Base-by-base conservation (phyloP, 441 rosid genomes). In the Erodium trifolium region DNA sequence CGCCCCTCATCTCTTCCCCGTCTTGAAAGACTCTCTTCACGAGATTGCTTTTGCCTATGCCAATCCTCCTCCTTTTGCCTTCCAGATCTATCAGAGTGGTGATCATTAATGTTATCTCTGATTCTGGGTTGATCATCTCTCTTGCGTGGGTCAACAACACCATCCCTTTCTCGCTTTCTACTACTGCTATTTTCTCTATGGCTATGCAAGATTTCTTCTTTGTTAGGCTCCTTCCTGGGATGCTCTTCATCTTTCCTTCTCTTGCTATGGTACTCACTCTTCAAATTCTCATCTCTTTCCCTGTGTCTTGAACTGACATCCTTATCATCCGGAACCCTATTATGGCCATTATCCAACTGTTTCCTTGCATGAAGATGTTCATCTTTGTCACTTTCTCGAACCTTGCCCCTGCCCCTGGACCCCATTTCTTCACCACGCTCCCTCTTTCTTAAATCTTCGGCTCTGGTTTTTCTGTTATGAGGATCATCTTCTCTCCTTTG, bases 11-110 rank as follows among this genome's bases (percentile, higher is more conserved):
- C 97, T 82, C 90, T 90, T 71, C 87, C 96, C 70, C 85, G 82
- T 60, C 82, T 88, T 65, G 82, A 70, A 63, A 80, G 75, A 80
- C 71, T 73, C 71, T 87, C 93, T 43, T 89, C 99, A 59, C 78
- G 87, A 67, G 78, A 63, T 70, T 75, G 81, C 78, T 86, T 88
- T 75, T 70, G 67, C 79, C 84, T 87, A 72, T 83, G 85, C 74
- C 80, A 74, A 65, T 81, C 92, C 65, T 90, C 98, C 72, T 90
- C 98, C 79, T 84, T 92, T 71, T 86, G 92, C 82, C 92, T 85
- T 37, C 4, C 41, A 4, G 41, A 3, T 7, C 41, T 37, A 69
- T 76, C 79, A 82, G 94, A 80, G 72, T 79, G 85, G 80, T 81
- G 86, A 73, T 85, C 94, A 41, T 86, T 90, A 78, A 82, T 75